Conservation (phyloP, 140 eudicot genomes). For the Ambrosia hybrid region DNA sequence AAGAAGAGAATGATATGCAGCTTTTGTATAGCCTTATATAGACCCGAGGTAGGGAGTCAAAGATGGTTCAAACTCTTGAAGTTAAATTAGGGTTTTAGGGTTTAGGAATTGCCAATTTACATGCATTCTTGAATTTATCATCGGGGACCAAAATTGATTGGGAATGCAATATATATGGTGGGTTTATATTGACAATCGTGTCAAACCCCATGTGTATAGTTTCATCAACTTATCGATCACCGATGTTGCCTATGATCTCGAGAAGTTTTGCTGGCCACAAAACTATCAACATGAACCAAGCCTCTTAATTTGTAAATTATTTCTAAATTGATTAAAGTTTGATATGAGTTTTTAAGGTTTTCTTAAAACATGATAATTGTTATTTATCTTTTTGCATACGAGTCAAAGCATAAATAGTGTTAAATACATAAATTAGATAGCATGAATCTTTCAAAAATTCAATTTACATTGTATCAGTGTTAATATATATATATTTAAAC, state of each 20-base stretch:
- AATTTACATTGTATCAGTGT: too few relatives aligned
- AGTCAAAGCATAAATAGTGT: too few relatives aligned
- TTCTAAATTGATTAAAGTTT: too few relatives aligned
- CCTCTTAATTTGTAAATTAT: neutral
- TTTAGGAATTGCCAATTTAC: conserved; percentile 30
- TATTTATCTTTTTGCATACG: too few relatives aligned
- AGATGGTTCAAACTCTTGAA: conserved; percentile 21
- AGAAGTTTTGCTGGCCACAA: conserved; percentile 27
- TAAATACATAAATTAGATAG: too few relatives aligned
- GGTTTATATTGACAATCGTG: conserved; percentile 32
- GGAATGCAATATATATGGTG: conserved; percentile 28
- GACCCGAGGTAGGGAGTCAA: conserved; percentile 28
- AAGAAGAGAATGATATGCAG: conserved; percentile 46
- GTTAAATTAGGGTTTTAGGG: conserved; percentile 22
- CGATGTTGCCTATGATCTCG: conserved; percentile 41
- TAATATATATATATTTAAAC: too few relatives aligned
- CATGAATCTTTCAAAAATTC: too few relatives aligned
- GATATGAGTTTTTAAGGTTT: too few relatives aligned
- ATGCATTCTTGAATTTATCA: conserved; percentile 33
- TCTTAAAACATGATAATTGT: too few relatives aligned
- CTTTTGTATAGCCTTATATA: conserved; percentile 28
- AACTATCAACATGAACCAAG: conserved; percentile 19
- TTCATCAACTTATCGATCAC: conserved; percentile 39
- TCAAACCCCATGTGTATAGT: conserved; percentile 51
- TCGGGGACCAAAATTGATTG: conserved; percentile 35